These are phyloP conservation scores for Gaertneriomyces sp. DNA, from an alignment of 192 early-diverging fungal species.

Conservation along the genomic window DNA sequence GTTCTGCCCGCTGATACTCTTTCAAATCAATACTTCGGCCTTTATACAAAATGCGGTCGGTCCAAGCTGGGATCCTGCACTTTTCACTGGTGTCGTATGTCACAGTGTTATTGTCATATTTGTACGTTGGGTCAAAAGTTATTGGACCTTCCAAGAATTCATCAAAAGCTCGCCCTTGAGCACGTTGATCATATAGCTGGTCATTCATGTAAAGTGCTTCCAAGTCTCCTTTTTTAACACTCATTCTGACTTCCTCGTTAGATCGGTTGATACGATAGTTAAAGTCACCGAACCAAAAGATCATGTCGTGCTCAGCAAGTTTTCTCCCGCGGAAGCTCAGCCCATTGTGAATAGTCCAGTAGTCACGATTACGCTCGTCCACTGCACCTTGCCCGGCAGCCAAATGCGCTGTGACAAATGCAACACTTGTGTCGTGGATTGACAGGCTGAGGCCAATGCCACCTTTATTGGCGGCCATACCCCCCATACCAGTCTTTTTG, in stretches of 20 bases:
- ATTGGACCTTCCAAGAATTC: slow-evolving; percentile 76
- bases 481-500: slow-evolving; percentile 91
- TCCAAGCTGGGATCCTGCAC: slow-evolving; percentile 61
- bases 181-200: slow-evolving; percentile 39
- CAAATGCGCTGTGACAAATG: slow-evolving; percentile 91
- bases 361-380: slow-evolving; percentile 82
- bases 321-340: slow-evolving; percentile 68
- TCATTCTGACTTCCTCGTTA: slow-evolving; percentile 62
- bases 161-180: slow-evolving; percentile 59
- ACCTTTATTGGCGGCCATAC: slow-evolving; percentile 98
- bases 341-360: slow-evolving; percentile 70
- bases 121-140: slow-evolving; percentile 75
- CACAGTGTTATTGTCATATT: slow-evolving; percentile 70
- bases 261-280: slow-evolving; percentile 77
- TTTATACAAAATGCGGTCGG: slow-evolving; percentile 37
- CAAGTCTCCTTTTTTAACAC: slow-evolving; percentile 5
- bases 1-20: slow-evolving; percentile 50
- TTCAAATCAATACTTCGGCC: slow-evolving; percentile 44
- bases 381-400: slow-evolving; percentile 76
- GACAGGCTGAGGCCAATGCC: slow-evolving; percentile 87
- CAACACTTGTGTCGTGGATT: slow-evolving; percentile 81
- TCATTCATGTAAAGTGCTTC: slow-evolving; percentile 24
- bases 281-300: slow-evolving; percentile 86
- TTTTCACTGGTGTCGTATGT: slow-evolving; percentile 74
- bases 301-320: slow-evolving; percentile 72